Conservation (phyloP, 352 stramenopile genomes). For the Plasmopara viticola region DNA sequence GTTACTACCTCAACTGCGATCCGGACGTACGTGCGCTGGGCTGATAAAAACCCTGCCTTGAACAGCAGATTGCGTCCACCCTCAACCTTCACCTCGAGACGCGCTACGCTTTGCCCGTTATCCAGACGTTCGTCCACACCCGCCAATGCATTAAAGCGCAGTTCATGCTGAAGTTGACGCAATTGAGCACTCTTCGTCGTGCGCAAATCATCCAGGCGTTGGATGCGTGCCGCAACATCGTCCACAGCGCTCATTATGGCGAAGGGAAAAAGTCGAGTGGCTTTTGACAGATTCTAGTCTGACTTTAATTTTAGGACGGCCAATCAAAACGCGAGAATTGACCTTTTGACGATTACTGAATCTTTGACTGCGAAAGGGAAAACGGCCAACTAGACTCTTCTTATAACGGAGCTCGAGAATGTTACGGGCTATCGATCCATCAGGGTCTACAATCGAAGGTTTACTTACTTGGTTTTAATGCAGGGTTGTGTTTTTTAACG, state of each 20-base stretch:
- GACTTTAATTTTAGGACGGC: conserved; percentile 13
- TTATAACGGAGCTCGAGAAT: background rate
- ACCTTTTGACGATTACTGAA: background rate
- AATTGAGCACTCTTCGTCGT: conserved; percentile 39
- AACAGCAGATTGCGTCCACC: conserved; percentile 40
- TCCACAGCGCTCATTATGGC: conserved; percentile 56
- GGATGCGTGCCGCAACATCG: conserved; percentile 53
- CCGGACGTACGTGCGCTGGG: conserved; percentile 47
- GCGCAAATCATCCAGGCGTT: conserved; percentile 40
- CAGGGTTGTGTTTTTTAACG: no score
- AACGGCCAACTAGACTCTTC: no score
- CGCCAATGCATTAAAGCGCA: conserved; percentile 35
- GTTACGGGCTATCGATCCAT: no score
- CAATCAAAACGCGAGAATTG: conserved; percentile 8
- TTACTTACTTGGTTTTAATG: no score
- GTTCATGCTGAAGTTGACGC: conserved; percentile 36
- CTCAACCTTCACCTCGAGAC: conserved; percentile 39
- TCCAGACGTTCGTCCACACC: conserved; percentile 51
- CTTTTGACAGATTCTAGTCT: conserved; percentile 1
- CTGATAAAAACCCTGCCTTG: conserved; percentile 39
- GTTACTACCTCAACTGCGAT: conserved; percentile 32
- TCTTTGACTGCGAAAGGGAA: background rate
- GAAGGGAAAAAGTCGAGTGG: conserved; percentile 3
- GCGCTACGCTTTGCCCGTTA: conserved; percentile 34
- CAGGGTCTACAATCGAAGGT: no score